Conservation (phyloP, 768 basidiomycete species). For the Lepiota subincarnata region DNA sequence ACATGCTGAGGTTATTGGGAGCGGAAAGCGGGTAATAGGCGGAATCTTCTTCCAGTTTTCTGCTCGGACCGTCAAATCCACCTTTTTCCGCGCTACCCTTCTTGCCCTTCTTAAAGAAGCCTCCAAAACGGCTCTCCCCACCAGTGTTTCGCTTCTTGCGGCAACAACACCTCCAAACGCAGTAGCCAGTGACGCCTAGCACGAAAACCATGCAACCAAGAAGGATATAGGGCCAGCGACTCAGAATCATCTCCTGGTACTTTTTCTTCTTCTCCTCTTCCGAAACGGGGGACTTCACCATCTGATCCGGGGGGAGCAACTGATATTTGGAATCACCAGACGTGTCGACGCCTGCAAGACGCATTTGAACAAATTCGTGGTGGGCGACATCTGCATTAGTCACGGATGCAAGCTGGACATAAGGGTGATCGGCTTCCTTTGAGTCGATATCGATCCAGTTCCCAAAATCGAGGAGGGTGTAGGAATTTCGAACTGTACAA, state of each 20-base stretch:
- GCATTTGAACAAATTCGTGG: conserved; percentile 61
- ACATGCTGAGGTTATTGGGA: conserved; percentile 6
- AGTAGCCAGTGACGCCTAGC: conserved; percentile 39
- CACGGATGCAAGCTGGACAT: conserved; percentile 63
- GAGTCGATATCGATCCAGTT: conserved; percentile 52
- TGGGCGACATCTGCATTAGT: conserved; percentile 51
- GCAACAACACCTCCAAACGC: conserved; percentile 62
- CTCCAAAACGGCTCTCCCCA: conserved; percentile 12
- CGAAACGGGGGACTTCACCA: conserved; percentile 61
- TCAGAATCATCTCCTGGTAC: conserved; percentile 59
- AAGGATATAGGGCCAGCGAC: conserved; percentile 73
- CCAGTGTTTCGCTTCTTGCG: conserved; percentile 22
- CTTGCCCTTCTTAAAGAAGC: conserved; percentile 12
- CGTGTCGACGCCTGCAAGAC: conserved; percentile 56
- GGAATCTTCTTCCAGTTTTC: conserved; percentile 1
- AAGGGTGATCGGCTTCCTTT: conserved; percentile 51
- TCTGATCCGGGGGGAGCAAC: conserved; percentile 56
- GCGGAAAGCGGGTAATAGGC: conserved; percentile 4
- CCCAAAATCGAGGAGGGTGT: conserved; percentile 70
- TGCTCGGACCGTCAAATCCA: not conserved
- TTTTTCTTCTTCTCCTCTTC: conserved; percentile 61
- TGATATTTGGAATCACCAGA: conserved; percentile 49
- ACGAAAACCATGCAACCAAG: conserved; percentile 53
- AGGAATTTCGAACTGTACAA: conserved; percentile 67
- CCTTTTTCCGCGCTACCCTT: not conserved